These are phyloP conservation scores for Flaveria bidentis DNA, from an alignment of 129 eudicot genomes.

Conservation along the genomic window DNA sequence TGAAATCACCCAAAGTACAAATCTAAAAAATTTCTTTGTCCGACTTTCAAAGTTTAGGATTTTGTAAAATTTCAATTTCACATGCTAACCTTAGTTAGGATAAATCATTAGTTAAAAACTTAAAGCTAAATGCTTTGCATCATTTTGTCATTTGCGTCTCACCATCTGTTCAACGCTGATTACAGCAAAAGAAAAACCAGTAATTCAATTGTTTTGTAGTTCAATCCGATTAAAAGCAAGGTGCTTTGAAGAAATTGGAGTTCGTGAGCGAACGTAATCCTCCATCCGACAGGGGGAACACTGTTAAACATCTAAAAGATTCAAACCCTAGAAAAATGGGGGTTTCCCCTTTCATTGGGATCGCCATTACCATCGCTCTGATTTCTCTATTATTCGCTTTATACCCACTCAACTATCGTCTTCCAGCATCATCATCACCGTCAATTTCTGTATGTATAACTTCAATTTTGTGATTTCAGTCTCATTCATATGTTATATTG, in stretches of 20 bases:
- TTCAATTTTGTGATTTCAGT: not conserved
- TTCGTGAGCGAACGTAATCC: slow-evolving; percentile 8
- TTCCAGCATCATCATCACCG: slow-evolving; percentile 35
- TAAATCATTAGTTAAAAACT: too few species aligned
- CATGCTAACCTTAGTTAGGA: too few species aligned
- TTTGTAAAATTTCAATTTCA: too few species aligned
- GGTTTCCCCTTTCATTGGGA: slow-evolving; percentile 57
- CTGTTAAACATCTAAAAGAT: slow-evolving; percentile 1
- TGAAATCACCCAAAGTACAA: too few species aligned
- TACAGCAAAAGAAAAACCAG: not conserved
- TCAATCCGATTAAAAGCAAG: slow-evolving; percentile 25
- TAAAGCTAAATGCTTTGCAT: too few species aligned
- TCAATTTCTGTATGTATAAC: slow-evolving; percentile 29
- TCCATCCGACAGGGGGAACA: not conserved
- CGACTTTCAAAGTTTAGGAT: too few species aligned
- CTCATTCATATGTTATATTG: not conserved
- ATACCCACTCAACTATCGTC: slow-evolving; percentile 39
- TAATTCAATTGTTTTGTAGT: not conserved
- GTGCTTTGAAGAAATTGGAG: not conserved
- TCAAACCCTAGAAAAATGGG: slow-evolving; percentile 35
- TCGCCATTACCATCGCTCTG: slow-evolving; percentile 57
- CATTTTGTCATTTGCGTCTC: too few species aligned
- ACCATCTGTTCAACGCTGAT: not conserved
- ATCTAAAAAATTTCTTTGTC: too few species aligned
- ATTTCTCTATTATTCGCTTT: slow-evolving; percentile 49